Percentiles rank a stretch among this genome's conserved stretches.
Evolutionary conservation across 2,329 filamentous ascomycete species (phyloP).

Genomic region (Ophiocordyceps camponoti-floridani): DNA sequence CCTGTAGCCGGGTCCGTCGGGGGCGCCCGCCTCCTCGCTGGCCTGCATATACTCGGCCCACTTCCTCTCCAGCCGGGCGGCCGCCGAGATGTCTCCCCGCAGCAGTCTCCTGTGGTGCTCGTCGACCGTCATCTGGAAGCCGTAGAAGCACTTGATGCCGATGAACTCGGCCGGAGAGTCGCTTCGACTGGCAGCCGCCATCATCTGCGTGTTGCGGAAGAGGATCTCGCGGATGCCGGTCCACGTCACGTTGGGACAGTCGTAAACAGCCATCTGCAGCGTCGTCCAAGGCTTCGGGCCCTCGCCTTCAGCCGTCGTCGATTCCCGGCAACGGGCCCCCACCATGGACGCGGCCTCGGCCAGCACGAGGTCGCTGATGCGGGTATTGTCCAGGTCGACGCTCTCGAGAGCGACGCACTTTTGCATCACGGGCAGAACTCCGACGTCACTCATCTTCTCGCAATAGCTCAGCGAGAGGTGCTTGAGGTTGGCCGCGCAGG

Average conservation of each 20-base stretch:
- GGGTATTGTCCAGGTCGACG: conserved; percentile 84
- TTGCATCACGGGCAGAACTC: conserved; percentile 70
- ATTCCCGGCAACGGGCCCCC: conserved; percentile 36
- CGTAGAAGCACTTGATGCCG: conserved; percentile 81
- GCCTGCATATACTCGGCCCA: conserved; percentile 94
- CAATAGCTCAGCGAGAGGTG: conserved; percentile 86
- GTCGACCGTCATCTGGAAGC: conserved; percentile 86
- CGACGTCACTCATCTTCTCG: conserved; percentile 64
- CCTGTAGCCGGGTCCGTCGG: conserved; percentile 42
- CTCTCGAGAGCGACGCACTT: conserved; percentile 50
- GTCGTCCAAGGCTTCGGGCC: conserved; percentile 35
- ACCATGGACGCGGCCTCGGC: conserved; percentile 73
- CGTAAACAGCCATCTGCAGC: conserved; percentile 67
- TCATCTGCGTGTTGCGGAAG: conserved; percentile 63
- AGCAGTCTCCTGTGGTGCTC: conserved; percentile 81
- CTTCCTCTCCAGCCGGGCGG: conserved; percentile 66
- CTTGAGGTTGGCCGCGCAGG: conserved; percentile 52
- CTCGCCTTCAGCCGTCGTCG: conserved; percentile 19
- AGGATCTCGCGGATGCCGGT: conserved; percentile 76
- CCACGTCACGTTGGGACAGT: conserved; percentile 87
- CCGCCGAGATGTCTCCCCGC: conserved; percentile 55
- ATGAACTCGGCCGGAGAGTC: conserved; percentile 66
- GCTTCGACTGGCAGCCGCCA: conserved; percentile 24
- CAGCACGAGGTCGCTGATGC: conserved; percentile 71
- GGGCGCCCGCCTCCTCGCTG: conserved; percentile 60